These are phyloP conservation scores for Parathielavia hyrcaniae DNA, from an alignment of 495 filamentous ascomycete species.

Conservation along the genomic window DNA sequence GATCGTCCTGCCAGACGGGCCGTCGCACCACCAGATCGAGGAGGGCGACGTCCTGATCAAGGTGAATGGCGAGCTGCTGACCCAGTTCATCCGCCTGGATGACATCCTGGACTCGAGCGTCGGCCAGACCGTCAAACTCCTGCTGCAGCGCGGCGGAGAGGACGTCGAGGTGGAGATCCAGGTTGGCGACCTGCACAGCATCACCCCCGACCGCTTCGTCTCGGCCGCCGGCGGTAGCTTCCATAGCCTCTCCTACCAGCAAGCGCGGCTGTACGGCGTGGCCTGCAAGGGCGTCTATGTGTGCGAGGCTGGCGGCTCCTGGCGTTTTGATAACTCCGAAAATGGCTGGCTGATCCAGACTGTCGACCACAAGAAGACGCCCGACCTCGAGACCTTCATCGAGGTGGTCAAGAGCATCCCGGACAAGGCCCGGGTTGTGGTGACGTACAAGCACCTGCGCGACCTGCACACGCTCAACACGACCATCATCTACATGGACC, in stretches of 20 bases:
- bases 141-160: conserved; percentile 82
- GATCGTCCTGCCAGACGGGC: conserved; percentile 86
- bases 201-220: conserved; percentile 93
- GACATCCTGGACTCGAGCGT: conserved; percentile 88
- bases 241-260: conserved; percentile 93
- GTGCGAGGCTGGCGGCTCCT: conserved; percentile 91
- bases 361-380: conserved; percentile 82
- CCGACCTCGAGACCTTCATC: conserved; percentile 81
- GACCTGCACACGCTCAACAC: conserved; percentile 94
- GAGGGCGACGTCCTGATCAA: conserved; percentile 95
- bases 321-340: conserved; percentile 83
- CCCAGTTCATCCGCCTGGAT: conserved; percentile 89
- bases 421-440: conserved; percentile 81
- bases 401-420: conserved; percentile 86
- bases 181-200: conserved; percentile 87
- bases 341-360: conserved; percentile 88
- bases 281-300: conserved; percentile 87
- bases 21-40: conserved; percentile 74
- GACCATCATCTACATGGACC: conserved; percentile 83
- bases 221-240: conserved; percentile 89
- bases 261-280: conserved; percentile 88
- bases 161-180: conserved; percentile 78
- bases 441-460: conserved; percentile 90
- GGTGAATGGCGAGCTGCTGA: conserved; percentile 90
- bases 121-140: conserved; percentile 61